Base-by-base conservation (phyloP, 768 basidiomycete species). In the Suillus subluteus region DNA sequence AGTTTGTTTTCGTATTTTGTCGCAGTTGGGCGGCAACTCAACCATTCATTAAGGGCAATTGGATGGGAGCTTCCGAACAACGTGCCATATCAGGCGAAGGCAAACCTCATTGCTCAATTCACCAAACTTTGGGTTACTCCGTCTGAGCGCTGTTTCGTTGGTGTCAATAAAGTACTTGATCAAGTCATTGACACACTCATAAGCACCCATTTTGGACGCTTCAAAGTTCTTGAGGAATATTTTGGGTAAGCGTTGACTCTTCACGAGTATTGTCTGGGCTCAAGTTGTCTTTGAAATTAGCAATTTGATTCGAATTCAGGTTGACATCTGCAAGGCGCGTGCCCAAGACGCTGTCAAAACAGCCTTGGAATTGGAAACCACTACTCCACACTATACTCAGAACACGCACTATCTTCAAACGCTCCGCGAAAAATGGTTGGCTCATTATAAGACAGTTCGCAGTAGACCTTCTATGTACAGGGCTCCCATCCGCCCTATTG, bases 181-280 rank as follows among this genome's bases (percentile, higher is more conserved):
- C 70, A 77, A 41, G 58, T 77, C 12, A 66, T 82, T 5, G 66
- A 75, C 16, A 23, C 64, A 1, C 73, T 78, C 11, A 67, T 82
- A 37, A 65, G 74, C 8, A 64, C 67, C 3, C 77, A 79, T 62
- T 88, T 86, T 65, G 79, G 78, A 6, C 77, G 78, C 12, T 86
- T 84, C 63, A 74, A 65, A 16, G 48, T 70, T 12, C 78, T 86
- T 1, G 72, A 79, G 48, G 65, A 68, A 6, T 66, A 76, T 62
- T 68, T 86, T 35, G 75, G 70, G 84, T 85, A 65, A 11, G 78
- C 75, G 13, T 40, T 38, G 72, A 13, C 9, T 15, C 16, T 12
- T 58, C 15, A 46, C 74, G 0, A 9, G 63, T 0, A 56, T 26
- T 9, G 58, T 18, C 15, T 16, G 7, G 38, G 65, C 6, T 80